These are phyloP conservation scores for Phtheirospermum japonicum DNA, from an alignment of 257 asterid genomes.

Conservation along the genomic window DNA sequence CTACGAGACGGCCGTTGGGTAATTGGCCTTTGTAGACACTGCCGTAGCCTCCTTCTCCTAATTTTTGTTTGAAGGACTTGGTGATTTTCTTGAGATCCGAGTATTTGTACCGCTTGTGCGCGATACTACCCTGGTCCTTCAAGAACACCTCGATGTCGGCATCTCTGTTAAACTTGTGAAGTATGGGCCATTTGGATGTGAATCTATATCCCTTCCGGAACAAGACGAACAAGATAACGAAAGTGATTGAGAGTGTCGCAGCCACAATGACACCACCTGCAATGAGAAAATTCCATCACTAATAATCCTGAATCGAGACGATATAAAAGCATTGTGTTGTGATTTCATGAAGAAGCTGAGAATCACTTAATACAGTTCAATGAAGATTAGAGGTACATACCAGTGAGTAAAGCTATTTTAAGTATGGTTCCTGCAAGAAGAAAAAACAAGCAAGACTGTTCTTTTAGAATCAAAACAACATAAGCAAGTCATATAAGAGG, in stretches of 20 bases:
- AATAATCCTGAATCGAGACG: no score
- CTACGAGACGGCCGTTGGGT: constrained; percentile 28
- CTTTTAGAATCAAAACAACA: no score
- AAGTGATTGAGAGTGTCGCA: constrained; percentile 1
- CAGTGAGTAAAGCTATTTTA: no score
- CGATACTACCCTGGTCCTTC: neutral
- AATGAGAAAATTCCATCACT: no score
- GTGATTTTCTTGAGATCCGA: constrained; percentile 35
- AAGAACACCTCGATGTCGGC: constrained; percentile 22
- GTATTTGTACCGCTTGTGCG: constrained; percentile 29
- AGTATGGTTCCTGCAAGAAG: no score
- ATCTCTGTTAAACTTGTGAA: neutral
- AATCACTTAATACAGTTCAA: no score
- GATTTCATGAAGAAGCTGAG: no score
- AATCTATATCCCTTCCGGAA: neutral
- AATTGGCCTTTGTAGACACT: constrained; percentile 37
- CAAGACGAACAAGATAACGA: neutral
- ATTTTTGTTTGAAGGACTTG: constrained; percentile 23
- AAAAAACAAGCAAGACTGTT: no score
- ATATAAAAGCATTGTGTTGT: no score
- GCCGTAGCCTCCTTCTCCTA: constrained; percentile 47
- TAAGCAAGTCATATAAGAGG: no score
- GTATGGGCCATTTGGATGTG: neutral
- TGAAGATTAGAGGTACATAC: no score
- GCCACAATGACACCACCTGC: constrained; percentile 6